These are phyloP conservation scores for Myriosclerotinia scirpicola DNA, from an alignment of 2,329 filamentous ascomycete genomes.

Conservation along the genomic window DNA sequence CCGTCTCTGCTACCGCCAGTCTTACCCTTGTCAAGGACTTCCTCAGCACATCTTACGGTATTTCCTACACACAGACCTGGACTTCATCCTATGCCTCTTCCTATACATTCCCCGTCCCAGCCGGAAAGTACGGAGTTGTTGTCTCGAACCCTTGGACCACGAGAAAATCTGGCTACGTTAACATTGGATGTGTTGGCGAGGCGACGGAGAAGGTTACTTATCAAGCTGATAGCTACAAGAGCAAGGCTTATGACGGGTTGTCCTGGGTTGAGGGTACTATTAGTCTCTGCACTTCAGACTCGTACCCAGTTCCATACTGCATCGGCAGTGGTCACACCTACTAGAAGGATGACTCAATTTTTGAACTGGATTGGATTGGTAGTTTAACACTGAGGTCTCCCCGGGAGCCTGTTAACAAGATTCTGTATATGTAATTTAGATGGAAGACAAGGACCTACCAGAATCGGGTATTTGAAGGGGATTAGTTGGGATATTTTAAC, in stretches of 20 bases:
- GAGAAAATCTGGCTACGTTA: conserved; percentile 1
- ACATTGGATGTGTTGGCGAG: conserved; percentile 5
- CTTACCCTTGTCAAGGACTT: not conserved
- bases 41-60: not conserved
- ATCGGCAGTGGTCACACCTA: not conserved
- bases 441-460: not conserved
- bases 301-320: not conserved
- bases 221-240: conserved; percentile 1
- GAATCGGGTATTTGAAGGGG: not conserved
- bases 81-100: not conserved
- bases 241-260: not conserved
- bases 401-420: not conserved
- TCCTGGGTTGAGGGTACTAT: conserved; percentile 15
- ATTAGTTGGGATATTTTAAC: not conserved
- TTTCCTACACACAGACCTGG: conserved; percentile 1
- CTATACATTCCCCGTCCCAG: conserved; percentile 13
- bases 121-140: not conserved
- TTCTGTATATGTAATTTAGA: not conserved
- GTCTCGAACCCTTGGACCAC: conserved; percentile 11
- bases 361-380: not conserved
- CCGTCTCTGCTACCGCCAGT: not conserved
- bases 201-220: not conserved
- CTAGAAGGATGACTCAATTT: not conserved
- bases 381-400: not conserved
- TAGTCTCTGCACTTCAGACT: conserved; percentile 1